Evolutionary conservation across 805 yeast genomes (phyloP).

Genomic region (Kodamaea nitidulidarum): DNA sequence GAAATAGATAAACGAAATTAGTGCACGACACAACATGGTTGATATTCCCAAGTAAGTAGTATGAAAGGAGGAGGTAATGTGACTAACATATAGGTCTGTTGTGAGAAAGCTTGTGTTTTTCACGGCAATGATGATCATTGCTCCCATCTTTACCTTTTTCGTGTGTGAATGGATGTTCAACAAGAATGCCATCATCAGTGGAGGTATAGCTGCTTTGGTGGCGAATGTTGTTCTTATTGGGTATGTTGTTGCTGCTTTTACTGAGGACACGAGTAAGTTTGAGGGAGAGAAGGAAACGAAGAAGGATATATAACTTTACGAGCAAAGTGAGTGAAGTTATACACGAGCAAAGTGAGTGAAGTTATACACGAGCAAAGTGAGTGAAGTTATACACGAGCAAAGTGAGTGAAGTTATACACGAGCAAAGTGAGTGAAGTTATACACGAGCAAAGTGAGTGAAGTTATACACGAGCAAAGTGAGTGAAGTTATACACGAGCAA

Average conservation of each 20-base stretch:
- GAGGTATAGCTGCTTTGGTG: slow-evolving; percentile 74
- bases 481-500: too few relatives aligned
- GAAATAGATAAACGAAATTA: neutral
- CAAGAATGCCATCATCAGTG: slow-evolving; percentile 61
- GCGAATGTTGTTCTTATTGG: slow-evolving; percentile 74
- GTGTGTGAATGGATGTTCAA: slow-evolving; percentile 41
- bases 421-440: too few relatives aligned
- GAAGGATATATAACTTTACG: slow-evolving; percentile 8
- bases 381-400: too few relatives aligned
- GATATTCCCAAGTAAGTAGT: slow-evolving; percentile 16
- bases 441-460: too few relatives aligned
- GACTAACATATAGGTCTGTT: slow-evolving; percentile 48
- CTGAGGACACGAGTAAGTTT: slow-evolving; percentile 48
- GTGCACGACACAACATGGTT: slow-evolving; percentile 7
- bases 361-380: too few relatives aligned
- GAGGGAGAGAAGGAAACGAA: slow-evolving; percentile 20
- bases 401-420: too few relatives aligned
- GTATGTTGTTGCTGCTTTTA: slow-evolving; percentile 69
- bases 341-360: too few relatives aligned
- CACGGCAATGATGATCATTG: slow-evolving; percentile 71
- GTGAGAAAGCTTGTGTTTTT: slow-evolving; percentile 65
- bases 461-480: too few relatives aligned
- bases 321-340: too few relatives aligned
- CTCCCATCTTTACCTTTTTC: slow-evolving; percentile 66
- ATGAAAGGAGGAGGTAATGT: too few relatives aligned